Conservation (phyloP, 345 rosid species). For the Abelmoschus esculentus region DNA sequence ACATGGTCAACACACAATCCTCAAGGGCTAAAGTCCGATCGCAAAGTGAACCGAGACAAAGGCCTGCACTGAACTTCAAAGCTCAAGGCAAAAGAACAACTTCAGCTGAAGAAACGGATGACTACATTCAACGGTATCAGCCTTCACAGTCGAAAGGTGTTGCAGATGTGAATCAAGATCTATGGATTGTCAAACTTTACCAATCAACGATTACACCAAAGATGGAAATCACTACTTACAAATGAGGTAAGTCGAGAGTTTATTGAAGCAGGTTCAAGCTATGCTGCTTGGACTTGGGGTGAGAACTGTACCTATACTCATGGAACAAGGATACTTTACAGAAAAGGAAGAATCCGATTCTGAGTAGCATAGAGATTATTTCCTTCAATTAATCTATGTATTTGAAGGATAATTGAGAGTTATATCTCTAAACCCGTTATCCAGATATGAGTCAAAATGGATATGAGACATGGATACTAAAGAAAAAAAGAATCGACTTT, state of each 20-base stretch:
- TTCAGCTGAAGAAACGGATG: constrained; percentile 17
- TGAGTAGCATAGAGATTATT: no score
- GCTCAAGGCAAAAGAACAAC: constrained; percentile 20
- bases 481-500: no score
- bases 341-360: no score
- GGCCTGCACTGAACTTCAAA: constrained; percentile 21
- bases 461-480: no score
- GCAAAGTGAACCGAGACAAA: constrained; percentile 49
- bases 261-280: not conserved
- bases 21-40: constrained; percentile 51
- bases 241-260: not conserved
- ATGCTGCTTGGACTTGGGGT: not conserved
- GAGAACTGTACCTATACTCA: not conserved
- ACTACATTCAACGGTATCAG: constrained; percentile 13
- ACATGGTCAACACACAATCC: constrained; percentile 53
- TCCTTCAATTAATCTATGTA: no score
- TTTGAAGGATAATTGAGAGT: no score
- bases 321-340: no score
- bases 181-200: constrained; percentile 36
- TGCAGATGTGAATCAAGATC: constrained; percentile 22
- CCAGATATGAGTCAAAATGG: no score
- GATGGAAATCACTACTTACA: constrained; percentile 14
- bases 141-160: constrained; percentile 1
- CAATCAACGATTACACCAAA: constrained; percentile 9
- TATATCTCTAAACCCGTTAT: no score